These are phyloP conservation scores for Colletotrichum magnum DNA, from an alignment of 2,329 filamentous ascomycete genomes.

Conservation along the genomic window DNA sequence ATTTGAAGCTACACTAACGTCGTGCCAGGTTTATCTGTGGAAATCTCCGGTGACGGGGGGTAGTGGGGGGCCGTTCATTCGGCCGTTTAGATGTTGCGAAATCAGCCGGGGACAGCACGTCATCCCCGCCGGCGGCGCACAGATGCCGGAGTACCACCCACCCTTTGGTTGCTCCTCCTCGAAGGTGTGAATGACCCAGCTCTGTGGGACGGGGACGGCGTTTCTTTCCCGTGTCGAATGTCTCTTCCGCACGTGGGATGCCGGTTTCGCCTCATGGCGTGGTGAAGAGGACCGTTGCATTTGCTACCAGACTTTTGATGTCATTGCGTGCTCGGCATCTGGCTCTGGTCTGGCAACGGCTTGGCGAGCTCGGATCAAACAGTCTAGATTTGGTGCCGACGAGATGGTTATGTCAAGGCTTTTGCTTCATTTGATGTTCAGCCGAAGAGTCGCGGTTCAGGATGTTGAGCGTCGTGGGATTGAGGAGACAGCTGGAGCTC, in stretches of 20 bases:
- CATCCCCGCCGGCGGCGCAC: constrained; percentile 35
- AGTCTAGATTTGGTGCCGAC: background rate
- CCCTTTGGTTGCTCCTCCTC: too few species aligned
- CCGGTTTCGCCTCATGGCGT: background rate
- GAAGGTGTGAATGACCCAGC: background rate
- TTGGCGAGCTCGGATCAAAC: background rate
- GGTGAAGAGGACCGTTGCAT: background rate
- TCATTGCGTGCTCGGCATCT: background rate
- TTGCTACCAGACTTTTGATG: too few species aligned
- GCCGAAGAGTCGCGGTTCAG: background rate
- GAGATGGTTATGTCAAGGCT: background rate
- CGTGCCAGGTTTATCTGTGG: background rate
- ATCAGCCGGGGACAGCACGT: constrained; percentile 37
- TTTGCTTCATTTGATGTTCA: background rate
- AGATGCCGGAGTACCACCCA: constrained; percentile 17
- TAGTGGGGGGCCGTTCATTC: background rate
- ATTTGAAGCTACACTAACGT: background rate
- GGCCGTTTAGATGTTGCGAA: constrained; percentile 31
- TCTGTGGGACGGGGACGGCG: background rate
- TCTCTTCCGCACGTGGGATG: constrained; percentile 10
- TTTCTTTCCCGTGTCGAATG: background rate
- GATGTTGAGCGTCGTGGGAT: background rate
- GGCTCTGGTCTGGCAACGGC: background rate
- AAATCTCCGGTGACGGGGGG: constrained; percentile 22
- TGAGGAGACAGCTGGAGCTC: background rate